Conservation (phyloP, 768 basidiomycete genomes). For the Cubamyces sp. region DNA sequence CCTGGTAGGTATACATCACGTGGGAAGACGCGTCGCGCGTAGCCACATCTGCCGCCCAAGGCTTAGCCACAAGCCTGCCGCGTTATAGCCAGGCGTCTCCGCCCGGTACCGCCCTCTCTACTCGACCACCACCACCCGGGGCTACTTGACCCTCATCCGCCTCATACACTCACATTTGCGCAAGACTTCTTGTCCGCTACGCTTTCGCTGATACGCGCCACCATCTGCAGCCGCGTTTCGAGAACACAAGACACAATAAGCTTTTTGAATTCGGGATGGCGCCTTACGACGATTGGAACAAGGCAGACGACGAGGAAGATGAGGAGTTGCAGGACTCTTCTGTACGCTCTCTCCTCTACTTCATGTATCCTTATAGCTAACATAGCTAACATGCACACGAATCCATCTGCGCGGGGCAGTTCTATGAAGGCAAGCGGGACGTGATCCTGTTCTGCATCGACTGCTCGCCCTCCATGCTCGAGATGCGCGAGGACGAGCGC, state of each 20-base stretch:
- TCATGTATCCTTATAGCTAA: background rate
- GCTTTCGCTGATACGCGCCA: background rate
- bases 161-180: background rate
- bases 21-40: slow-evolving; percentile 23
- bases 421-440: slow-evolving; percentile 74
- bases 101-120: background rate
- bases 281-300: slow-evolving; percentile 81
- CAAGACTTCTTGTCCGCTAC: background rate
- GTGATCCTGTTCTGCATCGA: slow-evolving; percentile 96
- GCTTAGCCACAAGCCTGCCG: background rate
- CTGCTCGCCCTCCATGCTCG: slow-evolving; percentile 89
- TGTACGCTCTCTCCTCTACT: slow-evolving; percentile 39
- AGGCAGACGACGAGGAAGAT: slow-evolving; percentile 78
- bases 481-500: slow-evolving; percentile 62
- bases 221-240: background rate
- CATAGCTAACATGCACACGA: background rate
- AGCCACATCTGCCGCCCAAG: slow-evolving; percentile 6
- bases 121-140: background rate
- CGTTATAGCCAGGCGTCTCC: background rate
- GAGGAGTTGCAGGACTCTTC: slow-evolving; percentile 77
- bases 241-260: background rate
- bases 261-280: slow-evolving; percentile 48
- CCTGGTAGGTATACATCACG: slow-evolving; percentile 16
- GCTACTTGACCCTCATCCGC: background rate
- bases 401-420: slow-evolving; percentile 43